phyloP scores from a whole-genome alignment of 108 stramenopile species.

The Cyclotella distinguenda region DNA sequence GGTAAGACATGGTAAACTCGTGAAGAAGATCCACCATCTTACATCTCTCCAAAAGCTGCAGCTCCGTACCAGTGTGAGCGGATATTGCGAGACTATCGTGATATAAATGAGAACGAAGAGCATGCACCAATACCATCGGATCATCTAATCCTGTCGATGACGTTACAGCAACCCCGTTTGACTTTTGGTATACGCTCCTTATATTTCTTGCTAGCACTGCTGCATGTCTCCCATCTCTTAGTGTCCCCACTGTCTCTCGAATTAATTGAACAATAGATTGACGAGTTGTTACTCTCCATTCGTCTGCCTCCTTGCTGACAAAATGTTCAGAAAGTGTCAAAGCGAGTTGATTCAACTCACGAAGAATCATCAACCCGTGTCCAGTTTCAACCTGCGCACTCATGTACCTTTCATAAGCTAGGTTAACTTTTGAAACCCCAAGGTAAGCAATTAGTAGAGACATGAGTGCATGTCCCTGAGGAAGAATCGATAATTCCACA shows the following conservation, averaged over 20 bases:
- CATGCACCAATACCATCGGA: conserved; percentile 49
- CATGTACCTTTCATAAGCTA: conserved; percentile 57
- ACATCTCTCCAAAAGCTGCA: conserved; percentile 49
- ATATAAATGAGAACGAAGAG: conserved; percentile 53
- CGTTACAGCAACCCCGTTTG: not conserved
- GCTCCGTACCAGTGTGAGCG: not conserved
- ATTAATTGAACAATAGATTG: conserved; percentile 39
- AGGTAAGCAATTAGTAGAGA: conserved; percentile 53
- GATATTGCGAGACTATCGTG: conserved; percentile 9
- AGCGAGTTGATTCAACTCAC: conserved; percentile 54
- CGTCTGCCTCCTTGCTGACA: conserved; percentile 8
- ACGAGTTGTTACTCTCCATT: conserved; percentile 24
- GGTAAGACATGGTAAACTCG: conserved; percentile 43
- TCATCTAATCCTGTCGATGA: conserved; percentile 16
- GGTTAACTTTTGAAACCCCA: conserved; percentile 54
- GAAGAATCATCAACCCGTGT: conserved; percentile 22
- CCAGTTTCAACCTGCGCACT: conserved; percentile 35
- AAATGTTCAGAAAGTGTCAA: conserved; percentile 29
- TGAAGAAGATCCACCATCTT: conserved; percentile 47
- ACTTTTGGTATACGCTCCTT: not conserved
- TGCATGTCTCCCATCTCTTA: conserved; percentile 35
- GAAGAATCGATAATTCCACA: conserved; percentile 32
- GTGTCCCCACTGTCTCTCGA: conserved; percentile 21
- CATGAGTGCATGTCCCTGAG: conserved; percentile 53
- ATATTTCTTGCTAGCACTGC: conserved; percentile 30